Percentiles rank a stretch among this genome's conserved stretches.
Conservation (phyloP, 2,329 filamentous ascomycete genomes). For the Juglanconis sp. region DNA sequence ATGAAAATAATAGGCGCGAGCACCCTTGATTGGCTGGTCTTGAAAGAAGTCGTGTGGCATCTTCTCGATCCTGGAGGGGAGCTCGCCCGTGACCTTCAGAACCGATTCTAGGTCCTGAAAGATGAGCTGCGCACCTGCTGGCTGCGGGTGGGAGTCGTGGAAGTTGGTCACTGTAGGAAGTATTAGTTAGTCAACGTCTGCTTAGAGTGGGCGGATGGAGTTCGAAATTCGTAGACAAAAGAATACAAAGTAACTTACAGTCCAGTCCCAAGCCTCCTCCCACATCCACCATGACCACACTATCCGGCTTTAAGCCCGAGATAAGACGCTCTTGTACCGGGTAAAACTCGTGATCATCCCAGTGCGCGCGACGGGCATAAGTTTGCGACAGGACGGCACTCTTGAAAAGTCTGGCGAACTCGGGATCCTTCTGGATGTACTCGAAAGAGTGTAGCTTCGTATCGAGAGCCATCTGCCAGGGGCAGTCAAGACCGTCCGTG, state of each 20-base stretch:
- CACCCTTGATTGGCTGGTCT: constrained; percentile 25
- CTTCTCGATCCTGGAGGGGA: constrained; percentile 7
- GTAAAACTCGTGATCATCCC: background rate
- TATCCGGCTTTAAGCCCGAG: background rate
- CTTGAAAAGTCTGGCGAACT: constrained; percentile 1
- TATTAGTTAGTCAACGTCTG: too few species aligned
- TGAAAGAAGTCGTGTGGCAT: constrained; percentile 26
- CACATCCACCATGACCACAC: constrained; percentile 2
- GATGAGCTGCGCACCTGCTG: background rate
- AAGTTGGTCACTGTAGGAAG: background rate
- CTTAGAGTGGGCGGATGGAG: too few species aligned
- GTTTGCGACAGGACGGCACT: background rate
- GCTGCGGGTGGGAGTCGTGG: background rate
- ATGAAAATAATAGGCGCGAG: constrained; percentile 36
- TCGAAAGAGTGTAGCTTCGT: constrained; percentile 7
- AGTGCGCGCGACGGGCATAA: background rate
- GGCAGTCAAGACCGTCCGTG: constrained; percentile 2
- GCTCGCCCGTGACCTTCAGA: background rate
- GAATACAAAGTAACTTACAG: background rate
- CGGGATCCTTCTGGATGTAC: constrained; percentile 1
- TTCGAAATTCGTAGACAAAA: background rate
- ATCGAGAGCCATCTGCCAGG: background rate
- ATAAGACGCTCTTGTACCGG: constrained; percentile 2
- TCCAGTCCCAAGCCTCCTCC: constrained; percentile 4
- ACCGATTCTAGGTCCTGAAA: background rate